Percentiles rank a stretch among this genome's conserved stretches.
Conservation (phyloP, 805 yeast species). For the Schizosaccharomyces lindneri region DNA sequence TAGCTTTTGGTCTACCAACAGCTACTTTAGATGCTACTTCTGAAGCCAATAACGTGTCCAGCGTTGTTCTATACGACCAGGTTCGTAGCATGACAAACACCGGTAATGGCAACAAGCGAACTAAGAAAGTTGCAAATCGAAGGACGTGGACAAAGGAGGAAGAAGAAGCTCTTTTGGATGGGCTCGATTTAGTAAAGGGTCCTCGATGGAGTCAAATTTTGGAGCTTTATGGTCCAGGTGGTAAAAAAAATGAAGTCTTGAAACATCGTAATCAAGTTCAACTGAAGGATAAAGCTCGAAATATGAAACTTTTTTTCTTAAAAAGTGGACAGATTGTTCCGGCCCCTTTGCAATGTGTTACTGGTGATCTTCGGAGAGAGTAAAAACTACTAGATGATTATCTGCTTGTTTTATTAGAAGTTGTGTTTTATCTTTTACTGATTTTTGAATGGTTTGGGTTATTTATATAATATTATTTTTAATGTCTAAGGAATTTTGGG, state of each 20-base stretch:
- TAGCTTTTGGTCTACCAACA: background rate
- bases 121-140: slow-evolving; percentile 16
- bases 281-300: slow-evolving; percentile 85
- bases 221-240: slow-evolving; percentile 86
- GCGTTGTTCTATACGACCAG: background rate
- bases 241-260: slow-evolving; percentile 54
- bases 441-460: background rate
- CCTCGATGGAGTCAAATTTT: slow-evolving; percentile 85
- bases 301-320: slow-evolving; percentile 72
- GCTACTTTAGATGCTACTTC: background rate
- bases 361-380: slow-evolving; percentile 33
- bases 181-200: slow-evolving; percentile 50
- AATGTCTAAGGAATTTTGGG: background rate
- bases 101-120: background rate
- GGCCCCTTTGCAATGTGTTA: slow-evolving; percentile 49
- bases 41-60: background rate
- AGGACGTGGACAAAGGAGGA: slow-evolving; percentile 75
- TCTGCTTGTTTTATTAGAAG: background rate
- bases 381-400: background rate
- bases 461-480: background rate
- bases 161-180: slow-evolving; percentile 60
- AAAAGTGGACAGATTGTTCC: slow-evolving; percentile 61
- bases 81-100: background rate
- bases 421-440: background rate
- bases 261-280: slow-evolving; percentile 81